Evolutionary conservation across 1,139 yeast genomes (phyloP).

Genomic region (Lodderomyces metapsilosis): DNA sequence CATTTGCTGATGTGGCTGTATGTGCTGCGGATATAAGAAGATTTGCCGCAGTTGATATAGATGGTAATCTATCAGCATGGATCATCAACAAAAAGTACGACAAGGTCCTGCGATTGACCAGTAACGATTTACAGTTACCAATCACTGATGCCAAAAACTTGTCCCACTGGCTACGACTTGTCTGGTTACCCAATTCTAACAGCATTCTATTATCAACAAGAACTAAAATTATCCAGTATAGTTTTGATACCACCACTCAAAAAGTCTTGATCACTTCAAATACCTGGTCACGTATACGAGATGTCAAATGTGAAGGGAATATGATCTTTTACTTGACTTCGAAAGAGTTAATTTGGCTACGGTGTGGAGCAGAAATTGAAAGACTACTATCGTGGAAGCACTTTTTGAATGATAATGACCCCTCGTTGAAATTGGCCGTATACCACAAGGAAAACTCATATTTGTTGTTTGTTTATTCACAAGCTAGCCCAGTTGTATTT

Average conservation of each 20-base stretch:
- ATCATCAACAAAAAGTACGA: constrained; percentile 17
- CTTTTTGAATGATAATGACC: constrained; percentile 53
- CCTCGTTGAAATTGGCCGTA: constrained; percentile 47
- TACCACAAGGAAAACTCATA: constrained; percentile 17
- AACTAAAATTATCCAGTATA: constrained; percentile 36
- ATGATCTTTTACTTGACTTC: constrained; percentile 54
- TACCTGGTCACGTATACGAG: constrained; percentile 57
- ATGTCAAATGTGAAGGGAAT: constrained; percentile 28
- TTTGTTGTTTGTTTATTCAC: constrained; percentile 41
- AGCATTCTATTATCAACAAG: constrained; percentile 45
- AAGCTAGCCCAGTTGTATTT: constrained; percentile 38
- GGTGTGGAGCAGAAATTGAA: constrained; percentile 17
- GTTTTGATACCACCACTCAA: constrained; percentile 17
- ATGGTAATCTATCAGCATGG: constrained; percentile 52
- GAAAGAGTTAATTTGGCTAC: constrained; percentile 55
- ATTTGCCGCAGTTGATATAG: constrained; percentile 48
- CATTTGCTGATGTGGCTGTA: constrained; percentile 47
- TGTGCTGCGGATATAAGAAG: constrained; percentile 37
- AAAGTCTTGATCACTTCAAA: constrained; percentile 44
- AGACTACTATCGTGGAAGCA: constrained; percentile 72
- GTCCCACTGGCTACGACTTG: constrained; percentile 54
- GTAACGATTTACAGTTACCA: not conserved
- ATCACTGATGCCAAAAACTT: constrained; percentile 48
- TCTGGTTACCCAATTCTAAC: constrained; percentile 40
- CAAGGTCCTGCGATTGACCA: not conserved